These are phyloP conservation scores for Kurtzmaniella cleridarum DNA, from an alignment of 805 yeast genomes.

Conservation along the genomic window DNA sequence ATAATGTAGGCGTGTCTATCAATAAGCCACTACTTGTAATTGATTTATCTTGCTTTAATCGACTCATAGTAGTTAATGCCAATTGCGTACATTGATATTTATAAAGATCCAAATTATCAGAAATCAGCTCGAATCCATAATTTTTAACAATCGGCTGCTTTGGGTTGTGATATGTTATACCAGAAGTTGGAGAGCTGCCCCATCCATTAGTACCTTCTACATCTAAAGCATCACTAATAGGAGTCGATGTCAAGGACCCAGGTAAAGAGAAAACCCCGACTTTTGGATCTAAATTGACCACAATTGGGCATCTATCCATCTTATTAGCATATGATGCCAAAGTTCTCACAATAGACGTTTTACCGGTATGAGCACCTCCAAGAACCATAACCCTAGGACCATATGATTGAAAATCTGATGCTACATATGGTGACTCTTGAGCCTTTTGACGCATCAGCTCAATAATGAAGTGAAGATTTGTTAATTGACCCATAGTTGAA, in stretches of 20 bases:
- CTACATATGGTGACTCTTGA: constrained; percentile 15
- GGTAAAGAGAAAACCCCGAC: constrained; percentile 70
- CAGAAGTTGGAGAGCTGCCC: constrained; percentile 65
- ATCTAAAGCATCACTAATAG: constrained; percentile 75
- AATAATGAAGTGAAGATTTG: constrained; percentile 70
- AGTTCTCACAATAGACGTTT: constrained; percentile 66
- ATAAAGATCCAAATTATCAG: constrained; percentile 55
- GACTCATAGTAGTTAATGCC: constrained; percentile 41
- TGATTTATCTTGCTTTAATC: constrained; percentile 47
- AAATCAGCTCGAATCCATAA: constrained; percentile 62
- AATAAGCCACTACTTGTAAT: constrained; percentile 51
- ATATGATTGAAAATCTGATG: constrained; percentile 22
- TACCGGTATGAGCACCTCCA: constrained; percentile 74
- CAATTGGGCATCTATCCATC: constrained; percentile 58
- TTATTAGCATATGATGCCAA: constrained; percentile 73
- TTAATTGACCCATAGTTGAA: constrained; percentile 55
- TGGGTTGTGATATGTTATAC: constrained; percentile 72
- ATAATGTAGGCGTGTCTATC: constrained; percentile 69
- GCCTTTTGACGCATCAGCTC: constrained; percentile 45
- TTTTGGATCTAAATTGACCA: constrained; percentile 76
- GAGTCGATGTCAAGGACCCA: constrained; percentile 79
- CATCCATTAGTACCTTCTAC: constrained; percentile 70
- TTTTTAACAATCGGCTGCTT: constrained; percentile 84
- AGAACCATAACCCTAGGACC: constrained; percentile 63
- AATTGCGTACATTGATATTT: constrained; percentile 44